Evolutionary conservation across 768 basidiomycete species (phyloP), one percentile per base, ranked within the genome.

Genomic region (Pleurotus tuber-regium): DNA sequence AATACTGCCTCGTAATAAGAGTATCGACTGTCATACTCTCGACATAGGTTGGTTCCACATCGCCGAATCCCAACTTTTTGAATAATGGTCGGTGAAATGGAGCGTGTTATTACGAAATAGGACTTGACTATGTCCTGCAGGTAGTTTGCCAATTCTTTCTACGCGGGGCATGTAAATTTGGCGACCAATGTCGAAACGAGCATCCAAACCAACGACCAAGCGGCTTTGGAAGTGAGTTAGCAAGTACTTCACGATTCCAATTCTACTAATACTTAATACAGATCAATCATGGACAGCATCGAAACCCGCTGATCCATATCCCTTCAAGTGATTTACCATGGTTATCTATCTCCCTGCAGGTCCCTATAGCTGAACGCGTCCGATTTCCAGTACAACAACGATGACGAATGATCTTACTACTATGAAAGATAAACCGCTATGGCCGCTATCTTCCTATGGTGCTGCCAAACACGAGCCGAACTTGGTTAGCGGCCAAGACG

Each of bases 371-470:
- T 18, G 24, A 18, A 19, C 30, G 14, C 21, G 26, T 47, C 2
- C 43, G 19, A 12, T 26, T 12, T 50, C 36, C 2, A 93, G 91
- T 23, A 62, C 70, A 16, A 85, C 92, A 10, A 69, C 74, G 2
- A 78, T 96, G 38, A 63, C 62, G n/a, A 68, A 69, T 26, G 93
- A 95, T 57, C 64, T 95, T 6, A 80, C 77, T 1, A 69, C 68
- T 2, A 61, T 64, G 18, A 71, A 68, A 18, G 92, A 94, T 12
- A 86, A 82, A 60, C 93, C 92, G 0, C 38, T 76, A 10, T 97
- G 89, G 86, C 86, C 87, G 11, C 70, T 95, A 0, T 84, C 89
- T 0, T 86, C 82, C 0, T 95, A 89, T 63, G 92, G 77, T 0
- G 82, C 89, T 18, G 80, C 82, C 3, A 96, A 94, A 62, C 61